phyloP scores from a whole-genome alignment of 1,284 basidiomycete genomes.

The Fomitopsis palustris region DNA sequence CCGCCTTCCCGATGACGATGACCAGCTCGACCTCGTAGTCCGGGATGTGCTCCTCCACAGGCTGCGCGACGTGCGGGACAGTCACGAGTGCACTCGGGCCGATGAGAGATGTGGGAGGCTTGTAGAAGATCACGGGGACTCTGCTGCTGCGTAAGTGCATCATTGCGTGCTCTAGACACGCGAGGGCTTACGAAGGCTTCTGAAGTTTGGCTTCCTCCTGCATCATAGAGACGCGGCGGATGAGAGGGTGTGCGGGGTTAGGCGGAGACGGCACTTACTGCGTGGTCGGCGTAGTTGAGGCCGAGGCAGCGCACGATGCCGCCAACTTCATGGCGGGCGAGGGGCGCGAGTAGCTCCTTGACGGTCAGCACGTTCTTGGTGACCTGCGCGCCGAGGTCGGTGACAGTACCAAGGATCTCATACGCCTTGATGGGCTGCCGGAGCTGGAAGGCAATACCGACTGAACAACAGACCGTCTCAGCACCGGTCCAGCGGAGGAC shows the following conservation, averaged over 20 bases:
- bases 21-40: slow-evolving; percentile 91
- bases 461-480: slow-evolving; percentile 31
- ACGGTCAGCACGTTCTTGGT: slow-evolving; percentile 65
- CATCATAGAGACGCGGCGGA: not conserved
- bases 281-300: slow-evolving; percentile 78
- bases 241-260: not conserved
- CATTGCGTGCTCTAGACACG: not conserved
- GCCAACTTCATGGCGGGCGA: slow-evolving; percentile 60
- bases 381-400: slow-evolving; percentile 61
- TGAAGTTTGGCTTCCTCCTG: slow-evolving; percentile 66
- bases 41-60: slow-evolving; percentile 66
- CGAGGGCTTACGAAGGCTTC: slow-evolving; percentile 52
- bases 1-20: slow-evolving; percentile 79
- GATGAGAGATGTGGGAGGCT: slow-evolving; percentile 70
- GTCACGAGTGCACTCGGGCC: slow-evolving; percentile 64
- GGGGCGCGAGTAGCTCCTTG: slow-evolving; percentile 65
- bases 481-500: not conserved
- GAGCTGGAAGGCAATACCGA: slow-evolving; percentile 61
- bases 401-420: slow-evolving; percentile 64
- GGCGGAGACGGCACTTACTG: slow-evolving; percentile 41
- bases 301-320: slow-evolving; percentile 72
- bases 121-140: slow-evolving; percentile 75
- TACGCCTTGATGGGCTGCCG: slow-evolving; percentile 57
- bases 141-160: not conserved
- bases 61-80: slow-evolving; percentile 69